These are phyloP conservation scores for Exophiala sp. DNA, from an alignment of 2,329 filamentous ascomycete genomes.

Conservation along the genomic window DNA sequence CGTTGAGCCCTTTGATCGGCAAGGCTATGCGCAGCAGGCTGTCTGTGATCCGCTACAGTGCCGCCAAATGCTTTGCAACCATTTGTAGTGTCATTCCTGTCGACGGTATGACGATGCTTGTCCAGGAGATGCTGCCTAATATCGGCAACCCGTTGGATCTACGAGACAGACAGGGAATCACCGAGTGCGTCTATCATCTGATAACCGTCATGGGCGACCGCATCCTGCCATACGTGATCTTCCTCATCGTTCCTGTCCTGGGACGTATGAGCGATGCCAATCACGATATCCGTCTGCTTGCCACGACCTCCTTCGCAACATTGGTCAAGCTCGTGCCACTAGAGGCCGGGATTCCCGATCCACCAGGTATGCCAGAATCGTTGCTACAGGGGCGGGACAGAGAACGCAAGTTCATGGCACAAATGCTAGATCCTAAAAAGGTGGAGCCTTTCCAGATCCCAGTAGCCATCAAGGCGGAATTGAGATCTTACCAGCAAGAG, in stretches of 20 bases:
- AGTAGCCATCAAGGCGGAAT: slow-evolving; percentile 91
- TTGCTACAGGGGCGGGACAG: slow-evolving; percentile 84
- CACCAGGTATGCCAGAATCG: slow-evolving; percentile 82
- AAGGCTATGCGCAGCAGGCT: slow-evolving; percentile 81
- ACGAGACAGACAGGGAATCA: slow-evolving; percentile 82
- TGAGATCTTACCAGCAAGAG: slow-evolving; percentile 96
- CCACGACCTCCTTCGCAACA: slow-evolving; percentile 94
- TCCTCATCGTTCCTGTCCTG: slow-evolving; percentile 93
- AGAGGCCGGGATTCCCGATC: slow-evolving; percentile 94
- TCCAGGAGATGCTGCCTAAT: slow-evolving; percentile 84
- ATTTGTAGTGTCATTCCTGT: slow-evolving; percentile 95
- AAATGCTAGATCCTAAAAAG: slow-evolving; percentile 94
- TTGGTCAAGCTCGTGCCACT: slow-evolving; percentile 94
- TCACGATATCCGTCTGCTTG: slow-evolving; percentile 86
- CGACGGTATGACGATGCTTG: slow-evolving; percentile 90
- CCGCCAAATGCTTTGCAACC: slow-evolving; percentile 93
- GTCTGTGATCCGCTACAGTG: slow-evolving; percentile 91
- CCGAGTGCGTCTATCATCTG: slow-evolving; percentile 91
- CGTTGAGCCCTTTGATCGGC: slow-evolving; percentile 76
- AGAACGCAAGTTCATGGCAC: slow-evolving; percentile 91
- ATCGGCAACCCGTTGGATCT: slow-evolving; percentile 88
- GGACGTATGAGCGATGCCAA: slow-evolving; percentile 98
- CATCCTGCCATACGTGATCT: slow-evolving; percentile 96
- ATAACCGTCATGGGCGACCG: slow-evolving; percentile 97
- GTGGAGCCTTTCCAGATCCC: slow-evolving; percentile 90